Evolutionary conservation across 257 asterid species (phyloP).

Genomic region (Forsythia viridissima): DNA sequence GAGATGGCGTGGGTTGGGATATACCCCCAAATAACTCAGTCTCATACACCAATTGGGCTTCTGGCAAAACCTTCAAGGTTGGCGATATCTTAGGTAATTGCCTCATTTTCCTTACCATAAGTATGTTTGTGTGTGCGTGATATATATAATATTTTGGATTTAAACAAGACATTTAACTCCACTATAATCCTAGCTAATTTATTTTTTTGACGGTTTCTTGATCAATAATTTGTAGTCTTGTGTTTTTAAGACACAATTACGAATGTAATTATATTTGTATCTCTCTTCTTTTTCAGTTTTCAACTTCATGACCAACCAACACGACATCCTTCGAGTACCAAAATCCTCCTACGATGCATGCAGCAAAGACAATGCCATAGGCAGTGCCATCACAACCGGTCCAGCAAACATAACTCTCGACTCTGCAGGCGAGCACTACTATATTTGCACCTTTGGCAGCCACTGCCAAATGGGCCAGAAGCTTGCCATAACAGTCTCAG

Average conservation of each 20-base stretch:
- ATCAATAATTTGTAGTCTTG: no score
- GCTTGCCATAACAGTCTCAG: conserved; percentile 37
- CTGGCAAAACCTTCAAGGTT: conserved; percentile 34
- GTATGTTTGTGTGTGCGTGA: no score
- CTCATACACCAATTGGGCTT: conserved; percentile 39
- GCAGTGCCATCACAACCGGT: conserved; percentile 24
- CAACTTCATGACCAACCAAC: conserved; percentile 37
- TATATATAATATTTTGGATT: no score
- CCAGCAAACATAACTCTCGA: conserved; percentile 47
- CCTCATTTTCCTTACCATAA: no score
- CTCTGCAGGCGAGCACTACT: conserved; percentile 42
- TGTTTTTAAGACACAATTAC: no score
- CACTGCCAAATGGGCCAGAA: conserved; percentile 51
- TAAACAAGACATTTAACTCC: no score
- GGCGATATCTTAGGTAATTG: conserved; percentile 41
- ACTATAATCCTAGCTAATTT: no score
- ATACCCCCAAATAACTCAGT: conserved; percentile 27
- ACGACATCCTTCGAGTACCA: conserved; percentile 44
- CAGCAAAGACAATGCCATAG: conserved; percentile 34
- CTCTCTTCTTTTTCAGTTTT: conserved; percentile 25
- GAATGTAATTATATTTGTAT: no score
- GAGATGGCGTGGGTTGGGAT: conserved; percentile 41
- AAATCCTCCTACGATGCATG: conserved; percentile 44
- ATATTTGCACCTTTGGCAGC: conserved; percentile 45
- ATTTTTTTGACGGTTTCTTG: no score